A percentile compares a stretch with the other conserved stretches of the same genome.
These are phyloP conservation scores for Tremella mesenterica DNA, from an alignment of 768 basidiomycete species.

Conservation along the genomic window DNA sequence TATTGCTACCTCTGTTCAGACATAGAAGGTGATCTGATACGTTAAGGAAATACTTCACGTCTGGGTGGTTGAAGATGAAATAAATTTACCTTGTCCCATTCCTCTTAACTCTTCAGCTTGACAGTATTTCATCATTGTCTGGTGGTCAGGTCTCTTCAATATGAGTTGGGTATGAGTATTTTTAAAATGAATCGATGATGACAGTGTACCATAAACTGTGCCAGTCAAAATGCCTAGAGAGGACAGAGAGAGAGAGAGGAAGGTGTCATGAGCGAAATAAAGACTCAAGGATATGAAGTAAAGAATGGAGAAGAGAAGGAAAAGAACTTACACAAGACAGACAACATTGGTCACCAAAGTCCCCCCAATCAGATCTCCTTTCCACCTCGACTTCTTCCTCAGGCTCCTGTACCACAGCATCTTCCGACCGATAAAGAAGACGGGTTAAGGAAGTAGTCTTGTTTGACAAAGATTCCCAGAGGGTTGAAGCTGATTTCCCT, in stretches of 20 bases:
- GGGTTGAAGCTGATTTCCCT: constrained; percentile 13
- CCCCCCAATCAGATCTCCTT: constrained; percentile 15
- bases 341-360: constrained; percentile 18
- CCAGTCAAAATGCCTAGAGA: too few relatives aligned
- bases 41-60: not conserved
- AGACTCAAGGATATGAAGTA: not conserved
- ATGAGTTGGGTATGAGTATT: too few relatives aligned
- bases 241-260: too few relatives aligned
- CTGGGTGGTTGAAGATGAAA: too few relatives aligned
- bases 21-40: constrained; percentile 34
- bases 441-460: not conserved
- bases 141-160: not conserved
- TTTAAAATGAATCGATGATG: too few relatives aligned
- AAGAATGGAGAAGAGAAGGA: too few relatives aligned
- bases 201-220: too few relatives aligned
- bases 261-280: too few relatives aligned
- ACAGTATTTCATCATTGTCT: constrained; percentile 21
- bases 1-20: constrained; percentile 31
- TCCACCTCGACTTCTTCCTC: not conserved
- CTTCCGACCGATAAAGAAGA: not conserved
- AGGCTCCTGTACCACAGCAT: not conserved
- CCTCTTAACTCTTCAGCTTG: constrained; percentile 27
- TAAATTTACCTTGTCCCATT: constrained; percentile 27
- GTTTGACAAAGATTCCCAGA: constrained; percentile 8
- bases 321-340: constrained; percentile 28